Conservation (phyloP, 768 basidiomycete genomes). For the Termitomyces sp. region DNA sequence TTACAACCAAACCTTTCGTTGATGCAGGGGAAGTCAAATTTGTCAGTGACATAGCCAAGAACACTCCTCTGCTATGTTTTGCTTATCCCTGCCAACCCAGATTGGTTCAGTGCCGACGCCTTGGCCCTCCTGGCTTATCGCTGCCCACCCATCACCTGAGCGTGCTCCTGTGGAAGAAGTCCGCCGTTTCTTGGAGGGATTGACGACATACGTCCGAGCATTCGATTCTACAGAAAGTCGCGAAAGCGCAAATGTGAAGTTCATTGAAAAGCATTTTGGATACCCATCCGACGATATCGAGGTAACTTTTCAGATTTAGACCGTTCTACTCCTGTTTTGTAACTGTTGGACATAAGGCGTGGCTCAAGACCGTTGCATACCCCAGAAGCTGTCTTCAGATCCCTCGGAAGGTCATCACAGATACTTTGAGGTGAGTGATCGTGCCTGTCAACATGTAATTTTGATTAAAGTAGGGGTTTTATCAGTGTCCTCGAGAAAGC, state of each 20-base stretch:
- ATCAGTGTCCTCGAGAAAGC: constrained; percentile 70
- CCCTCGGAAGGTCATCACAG: constrained; percentile 56
- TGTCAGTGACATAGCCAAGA: constrained; percentile 43
- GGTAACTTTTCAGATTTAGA: constrained; percentile 30
- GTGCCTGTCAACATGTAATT: background rate
- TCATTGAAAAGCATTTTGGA: constrained; percentile 75
- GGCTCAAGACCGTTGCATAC: constrained; percentile 80
- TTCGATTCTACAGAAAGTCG: constrained; percentile 65
- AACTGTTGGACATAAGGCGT: constrained; percentile 49
- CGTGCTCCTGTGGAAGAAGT: constrained; percentile 52
- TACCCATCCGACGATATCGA: constrained; percentile 81
- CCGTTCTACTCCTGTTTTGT: background rate
- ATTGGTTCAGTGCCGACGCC: constrained; percentile 87
- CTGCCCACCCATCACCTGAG: constrained; percentile 66
- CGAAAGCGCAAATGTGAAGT: constrained; percentile 59
- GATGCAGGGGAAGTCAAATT: constrained; percentile 80
- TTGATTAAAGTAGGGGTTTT: background rate
- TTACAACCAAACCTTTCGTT: constrained; percentile 68
- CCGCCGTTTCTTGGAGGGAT: constrained; percentile 53
- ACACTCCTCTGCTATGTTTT: background rate
- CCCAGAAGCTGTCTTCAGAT: constrained; percentile 63
- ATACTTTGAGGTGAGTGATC: constrained; percentile 63
- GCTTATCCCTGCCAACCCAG: constrained; percentile 28
- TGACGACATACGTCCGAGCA: constrained; percentile 60
- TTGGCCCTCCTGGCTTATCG: constrained; percentile 97